These are phyloP conservation scores for Ensete ventricosum DNA, from an alignment of 176 grass and related monocot species.

Conservation along the genomic window DNA sequence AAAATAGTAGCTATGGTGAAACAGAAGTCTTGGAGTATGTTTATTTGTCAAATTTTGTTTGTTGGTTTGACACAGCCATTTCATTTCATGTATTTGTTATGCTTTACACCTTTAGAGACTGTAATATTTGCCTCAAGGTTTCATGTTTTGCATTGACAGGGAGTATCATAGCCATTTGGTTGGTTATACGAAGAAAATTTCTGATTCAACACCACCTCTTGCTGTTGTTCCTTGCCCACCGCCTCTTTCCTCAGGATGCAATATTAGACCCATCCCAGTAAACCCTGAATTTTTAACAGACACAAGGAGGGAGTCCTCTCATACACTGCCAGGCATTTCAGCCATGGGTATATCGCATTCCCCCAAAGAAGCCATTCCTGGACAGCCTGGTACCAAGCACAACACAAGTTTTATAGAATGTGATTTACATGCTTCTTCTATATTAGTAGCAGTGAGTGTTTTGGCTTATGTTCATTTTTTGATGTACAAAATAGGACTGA, in stretches of 20 bases:
- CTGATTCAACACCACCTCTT: not conserved
- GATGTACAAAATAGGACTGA: not conserved
- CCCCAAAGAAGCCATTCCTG: not conserved
- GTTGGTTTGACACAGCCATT: not conserved
- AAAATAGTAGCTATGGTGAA: not conserved
- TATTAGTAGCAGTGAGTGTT: not conserved
- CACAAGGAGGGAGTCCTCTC: not conserved
- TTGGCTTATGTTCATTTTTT: not conserved
- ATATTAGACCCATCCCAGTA: slow-evolving; percentile 16
- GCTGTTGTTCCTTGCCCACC: not conserved
- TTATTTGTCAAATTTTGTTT: not conserved
- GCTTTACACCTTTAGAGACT: not conserved
- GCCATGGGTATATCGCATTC: not conserved
- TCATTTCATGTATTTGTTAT: not conserved
- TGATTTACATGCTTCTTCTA: not conserved
- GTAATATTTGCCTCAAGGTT: not conserved
- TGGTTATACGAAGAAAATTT: slow-evolving; percentile 11
- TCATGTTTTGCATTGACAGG: slow-evolving; percentile 21
- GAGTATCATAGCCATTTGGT: slow-evolving; percentile 26
- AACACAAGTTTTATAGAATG: not conserved
- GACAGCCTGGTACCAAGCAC: not conserved
- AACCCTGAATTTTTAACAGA: not conserved
- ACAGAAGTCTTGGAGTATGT: not conserved
- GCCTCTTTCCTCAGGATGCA: not conserved
- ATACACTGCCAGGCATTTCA: slow-evolving; percentile 3